Conservation (phyloP, 2,329 filamentous ascomycete species). For the Chaetomium strumarium region DNA sequence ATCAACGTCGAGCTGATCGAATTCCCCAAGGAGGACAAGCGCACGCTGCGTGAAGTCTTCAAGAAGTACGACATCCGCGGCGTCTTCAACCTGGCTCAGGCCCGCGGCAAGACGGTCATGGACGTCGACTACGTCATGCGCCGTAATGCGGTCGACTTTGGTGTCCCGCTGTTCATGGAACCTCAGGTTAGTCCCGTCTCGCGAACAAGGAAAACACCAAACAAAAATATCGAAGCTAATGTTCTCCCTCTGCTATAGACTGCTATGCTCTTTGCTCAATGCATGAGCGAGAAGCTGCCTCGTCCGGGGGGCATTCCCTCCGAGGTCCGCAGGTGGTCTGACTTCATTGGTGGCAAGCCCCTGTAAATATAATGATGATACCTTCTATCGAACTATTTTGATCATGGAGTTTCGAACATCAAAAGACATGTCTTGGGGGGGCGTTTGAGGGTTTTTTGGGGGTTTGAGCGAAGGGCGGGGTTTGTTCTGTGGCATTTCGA, state of each 20-base stretch:
- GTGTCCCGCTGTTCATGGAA: slow-evolving; percentile 97
- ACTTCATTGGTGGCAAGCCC: slow-evolving; percentile 86
- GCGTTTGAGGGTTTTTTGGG: slow-evolving; percentile 8
- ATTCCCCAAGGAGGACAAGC: slow-evolving; percentile 95
- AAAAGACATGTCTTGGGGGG: slow-evolving; percentile 5
- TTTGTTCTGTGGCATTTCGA: neutral
- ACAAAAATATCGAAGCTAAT: neutral
- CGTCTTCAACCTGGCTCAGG: slow-evolving; percentile 88
- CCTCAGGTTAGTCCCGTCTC: slow-evolving; percentile 66
- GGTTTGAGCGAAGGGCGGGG: slow-evolving; percentile 4
- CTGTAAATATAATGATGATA: slow-evolving; percentile 45
- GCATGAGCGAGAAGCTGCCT: slow-evolving; percentile 95
- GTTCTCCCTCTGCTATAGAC: slow-evolving; percentile 52
- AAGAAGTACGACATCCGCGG: slow-evolving; percentile 94
- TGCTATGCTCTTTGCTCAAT: slow-evolving; percentile 89
- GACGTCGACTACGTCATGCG: slow-evolving; percentile 99
- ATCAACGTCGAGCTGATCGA: slow-evolving; percentile 83
- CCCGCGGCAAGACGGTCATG: slow-evolving; percentile 72
- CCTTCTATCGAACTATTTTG: neutral
- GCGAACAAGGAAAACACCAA: too few relatives aligned
- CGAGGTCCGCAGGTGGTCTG: slow-evolving; percentile 90
- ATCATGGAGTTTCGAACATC: neutral
- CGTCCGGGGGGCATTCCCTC: slow-evolving; percentile 79
- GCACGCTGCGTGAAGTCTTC: slow-evolving; percentile 89
- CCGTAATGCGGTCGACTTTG: slow-evolving; percentile 96